phyloP scores from a whole-genome alignment of 495 filamentous ascomycete species.

The Lichenothelia convexa region DNA sequence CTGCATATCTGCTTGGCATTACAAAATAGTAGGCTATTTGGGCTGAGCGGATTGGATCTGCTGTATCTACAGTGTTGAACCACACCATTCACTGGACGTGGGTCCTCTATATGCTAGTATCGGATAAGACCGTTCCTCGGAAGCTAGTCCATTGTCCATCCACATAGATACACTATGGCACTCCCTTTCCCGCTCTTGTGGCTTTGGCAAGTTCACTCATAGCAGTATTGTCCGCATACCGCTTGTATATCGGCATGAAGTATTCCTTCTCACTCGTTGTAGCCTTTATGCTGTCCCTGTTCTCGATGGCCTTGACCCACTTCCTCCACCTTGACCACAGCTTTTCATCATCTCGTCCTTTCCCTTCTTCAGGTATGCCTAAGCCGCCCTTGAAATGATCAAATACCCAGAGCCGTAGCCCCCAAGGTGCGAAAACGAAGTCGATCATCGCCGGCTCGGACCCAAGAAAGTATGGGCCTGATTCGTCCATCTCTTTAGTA shows the following conservation, averaged over 20 bases:
- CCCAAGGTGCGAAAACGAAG: conserved; percentile 47
- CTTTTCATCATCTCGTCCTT: conserved; percentile 30
- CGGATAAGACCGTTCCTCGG: too few species aligned
- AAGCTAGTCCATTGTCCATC: too few species aligned
- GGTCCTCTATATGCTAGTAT: too few species aligned
- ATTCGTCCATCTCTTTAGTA: conserved; percentile 35
- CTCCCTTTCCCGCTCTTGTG: conserved; percentile 38
- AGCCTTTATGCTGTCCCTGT: conserved; percentile 35
- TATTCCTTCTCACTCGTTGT: conserved; percentile 44
- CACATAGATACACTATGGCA: too few species aligned
- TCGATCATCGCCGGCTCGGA: conserved; percentile 38
- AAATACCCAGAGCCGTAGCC: conserved; percentile 39
- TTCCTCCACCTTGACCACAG: conserved; percentile 41
- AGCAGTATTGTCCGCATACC: conserved; percentile 56
- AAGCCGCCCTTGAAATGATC: conserved; percentile 52
- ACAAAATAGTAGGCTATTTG: too few species aligned
- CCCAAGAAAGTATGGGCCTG: conserved; percentile 48
- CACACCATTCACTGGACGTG: too few species aligned
- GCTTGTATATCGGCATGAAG: conserved; percentile 45
- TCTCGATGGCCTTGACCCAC: conserved; percentile 38
- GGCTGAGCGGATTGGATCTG: too few species aligned
- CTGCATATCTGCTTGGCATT: too few species aligned
- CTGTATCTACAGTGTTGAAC: too few species aligned
- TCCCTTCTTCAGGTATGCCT: conserved; percentile 33
- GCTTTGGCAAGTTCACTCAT: conserved; percentile 52